Evolutionary conservation across 306 rosid species (phyloP).

Genomic region (Senna tora): DNA sequence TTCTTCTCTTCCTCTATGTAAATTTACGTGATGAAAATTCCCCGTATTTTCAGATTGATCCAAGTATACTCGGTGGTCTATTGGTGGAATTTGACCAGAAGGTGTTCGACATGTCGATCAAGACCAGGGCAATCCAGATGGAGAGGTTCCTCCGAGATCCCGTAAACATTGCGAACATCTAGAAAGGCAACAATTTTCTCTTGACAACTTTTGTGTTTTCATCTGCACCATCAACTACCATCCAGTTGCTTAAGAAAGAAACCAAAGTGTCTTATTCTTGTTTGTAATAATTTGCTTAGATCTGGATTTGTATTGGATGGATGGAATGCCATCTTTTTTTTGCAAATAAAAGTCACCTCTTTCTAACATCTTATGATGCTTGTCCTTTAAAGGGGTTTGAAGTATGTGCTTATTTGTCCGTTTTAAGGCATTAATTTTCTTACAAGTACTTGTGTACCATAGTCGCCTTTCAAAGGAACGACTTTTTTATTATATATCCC

Average conservation of each 20-base stretch:
- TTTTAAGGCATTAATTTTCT: slow-evolving; percentile 18
- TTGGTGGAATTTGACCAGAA: slow-evolving; percentile 77
- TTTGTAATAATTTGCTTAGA: slow-evolving; percentile 46
- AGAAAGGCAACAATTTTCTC: slow-evolving; percentile 41
- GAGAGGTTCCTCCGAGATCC: slow-evolving; percentile 94
- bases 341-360: slow-evolving; percentile 69
- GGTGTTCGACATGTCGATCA: slow-evolving; percentile 91
- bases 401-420: slow-evolving; percentile 26
- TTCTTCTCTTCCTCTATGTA: not conserved
- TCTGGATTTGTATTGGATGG: slow-evolving; percentile 46
- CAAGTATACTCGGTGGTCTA: slow-evolving; percentile 86
- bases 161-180: slow-evolving; percentile 48
- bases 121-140: slow-evolving; percentile 85
- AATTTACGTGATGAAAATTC: not conserved
- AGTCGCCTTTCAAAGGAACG: not conserved
- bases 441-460: not conserved
- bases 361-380: slow-evolving; percentile 32
- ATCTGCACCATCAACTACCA: slow-evolving; percentile 19
- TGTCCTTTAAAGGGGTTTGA: slow-evolving; percentile 14
- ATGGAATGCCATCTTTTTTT: slow-evolving; percentile 58
- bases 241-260: slow-evolving; percentile 33
- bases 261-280: slow-evolving; percentile 27
- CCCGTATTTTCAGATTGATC: slow-evolving; percentile 66
- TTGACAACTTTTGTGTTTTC: slow-evolving; percentile 28
- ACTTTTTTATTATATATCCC: too few relatives aligned